A percentile compares a stretch with the other conserved stretches of the same genome.
Evolutionary conservation across 768 basidiomycete genomes (phyloP).

Genomic region (Suillus alpinus): DNA sequence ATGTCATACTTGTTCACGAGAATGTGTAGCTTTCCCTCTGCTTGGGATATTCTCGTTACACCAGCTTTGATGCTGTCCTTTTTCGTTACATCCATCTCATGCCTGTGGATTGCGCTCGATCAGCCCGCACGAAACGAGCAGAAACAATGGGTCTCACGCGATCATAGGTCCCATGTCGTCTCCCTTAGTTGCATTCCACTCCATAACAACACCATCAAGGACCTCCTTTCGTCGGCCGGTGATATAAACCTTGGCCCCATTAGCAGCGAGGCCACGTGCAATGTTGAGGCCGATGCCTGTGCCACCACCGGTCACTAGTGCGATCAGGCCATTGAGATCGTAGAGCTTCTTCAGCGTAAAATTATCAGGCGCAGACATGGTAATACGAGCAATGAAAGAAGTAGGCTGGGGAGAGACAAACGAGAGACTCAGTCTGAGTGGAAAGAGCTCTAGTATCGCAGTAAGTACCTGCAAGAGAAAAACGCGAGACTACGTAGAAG

Average conservation of each 20-base stretch:
- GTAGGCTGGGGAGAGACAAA: neutral
- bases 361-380: conserved; percentile 22
- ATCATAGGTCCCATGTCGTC: conserved; percentile 47
- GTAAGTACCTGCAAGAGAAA: neutral
- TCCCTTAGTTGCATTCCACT: conserved; percentile 40
- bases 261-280: conserved; percentile 67
- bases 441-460: neutral
- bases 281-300: conserved; percentile 65
- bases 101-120: conserved; percentile 30
- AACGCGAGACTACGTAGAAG: neutral
- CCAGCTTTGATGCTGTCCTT: conserved; percentile 61
- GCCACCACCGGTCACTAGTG: conserved; percentile 48
- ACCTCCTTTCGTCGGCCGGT: conserved; percentile 67
- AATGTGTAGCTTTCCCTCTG: conserved; percentile 71
- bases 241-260: conserved; percentile 81
- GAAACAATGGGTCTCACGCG: conserved; percentile 42
- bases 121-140: conserved; percentile 3
- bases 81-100: conserved; percentile 71
- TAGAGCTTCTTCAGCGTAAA: conserved; percentile 34
- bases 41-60: conserved; percentile 35
- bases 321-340: conserved; percentile 56
- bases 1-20: conserved; percentile 74
- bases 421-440: neutral
- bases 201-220: conserved; percentile 52
- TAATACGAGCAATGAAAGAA: neutral